phyloP scores from a whole-genome alignment of 257 asterid genomes.

The Nicotiana obtusifolia region DNA sequence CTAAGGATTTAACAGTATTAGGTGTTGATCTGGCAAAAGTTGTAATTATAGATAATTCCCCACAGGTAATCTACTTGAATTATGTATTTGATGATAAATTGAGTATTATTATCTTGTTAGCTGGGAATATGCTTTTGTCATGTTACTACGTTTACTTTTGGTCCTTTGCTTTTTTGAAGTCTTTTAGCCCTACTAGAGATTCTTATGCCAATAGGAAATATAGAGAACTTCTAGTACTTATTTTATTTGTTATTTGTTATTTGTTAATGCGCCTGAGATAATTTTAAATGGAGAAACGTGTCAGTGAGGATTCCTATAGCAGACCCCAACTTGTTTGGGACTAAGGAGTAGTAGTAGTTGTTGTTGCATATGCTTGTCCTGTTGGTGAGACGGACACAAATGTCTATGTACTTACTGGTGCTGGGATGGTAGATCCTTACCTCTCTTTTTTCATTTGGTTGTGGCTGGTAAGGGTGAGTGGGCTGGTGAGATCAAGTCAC shows the following conservation, averaged over 20 bases:
- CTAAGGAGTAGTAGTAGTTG: not conserved
- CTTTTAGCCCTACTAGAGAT: not conserved
- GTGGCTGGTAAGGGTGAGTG: not conserved
- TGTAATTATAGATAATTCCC: constrained; percentile 85
- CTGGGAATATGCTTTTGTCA: not conserved
- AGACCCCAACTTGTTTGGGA: not conserved
- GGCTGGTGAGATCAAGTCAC: not conserved
- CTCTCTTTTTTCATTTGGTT: not conserved
- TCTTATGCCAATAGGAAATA: not conserved
- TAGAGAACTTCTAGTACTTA: not conserved
- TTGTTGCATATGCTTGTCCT: not conserved
- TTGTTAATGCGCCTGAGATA: not conserved
- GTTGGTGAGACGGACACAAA: not conserved
- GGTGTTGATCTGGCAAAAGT: constrained; percentile 92
- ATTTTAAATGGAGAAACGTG: not conserved
- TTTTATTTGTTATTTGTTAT: not conserved
- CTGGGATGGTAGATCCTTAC: not conserved
- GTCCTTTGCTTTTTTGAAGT: not conserved
- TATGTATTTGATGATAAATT: not conserved
- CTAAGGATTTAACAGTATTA: constrained; percentile 86
- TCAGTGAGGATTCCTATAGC: not conserved
- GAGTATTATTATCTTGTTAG: not conserved
- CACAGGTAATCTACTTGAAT: constrained; percentile 57
- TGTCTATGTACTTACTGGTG: not conserved
- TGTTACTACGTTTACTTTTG: not conserved